phyloP scores from a whole-genome alignment of 345 rosid species.

The Durio zibethinus region DNA sequence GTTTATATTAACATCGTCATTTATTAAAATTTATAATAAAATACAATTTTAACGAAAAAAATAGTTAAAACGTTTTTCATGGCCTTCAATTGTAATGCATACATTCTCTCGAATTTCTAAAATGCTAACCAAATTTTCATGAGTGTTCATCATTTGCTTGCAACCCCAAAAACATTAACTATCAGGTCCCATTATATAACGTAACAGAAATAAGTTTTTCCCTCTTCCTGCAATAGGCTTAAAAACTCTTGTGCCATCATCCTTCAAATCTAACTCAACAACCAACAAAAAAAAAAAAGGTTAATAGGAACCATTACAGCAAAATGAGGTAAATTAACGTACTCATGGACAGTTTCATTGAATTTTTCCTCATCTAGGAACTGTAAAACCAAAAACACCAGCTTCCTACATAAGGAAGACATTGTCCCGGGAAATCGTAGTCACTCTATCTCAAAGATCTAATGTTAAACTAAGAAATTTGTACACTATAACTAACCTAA shows the following conservation, averaged over 20 bases:
- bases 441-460: slow-evolving; percentile 40
- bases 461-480: slow-evolving; percentile 10
- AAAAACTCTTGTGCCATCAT: background rate
- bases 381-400: slow-evolving; percentile 57
- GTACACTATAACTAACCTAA: background rate
- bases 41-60: no score
- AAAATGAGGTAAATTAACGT: slow-evolving; percentile 24
- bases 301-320: background rate
- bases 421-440: slow-evolving; percentile 42
- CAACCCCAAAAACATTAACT: background rate
- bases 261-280: slow-evolving; percentile 1
- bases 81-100: no score
- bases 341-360: slow-evolving; percentile 62
- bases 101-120: no score
- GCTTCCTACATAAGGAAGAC: slow-evolving; percentile 68
- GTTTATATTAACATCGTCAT: no score
- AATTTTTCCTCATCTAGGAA: slow-evolving; percentile 60
- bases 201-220: background rate
- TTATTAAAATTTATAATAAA: no score
- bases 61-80: no score
- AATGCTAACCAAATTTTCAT: background rate
- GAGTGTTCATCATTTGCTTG: background rate
- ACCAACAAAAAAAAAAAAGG: background rate
- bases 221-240: background rate
- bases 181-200: background rate